Conservation (phyloP, 257 asterid species). For the Knoxia roxburghii region DNA sequence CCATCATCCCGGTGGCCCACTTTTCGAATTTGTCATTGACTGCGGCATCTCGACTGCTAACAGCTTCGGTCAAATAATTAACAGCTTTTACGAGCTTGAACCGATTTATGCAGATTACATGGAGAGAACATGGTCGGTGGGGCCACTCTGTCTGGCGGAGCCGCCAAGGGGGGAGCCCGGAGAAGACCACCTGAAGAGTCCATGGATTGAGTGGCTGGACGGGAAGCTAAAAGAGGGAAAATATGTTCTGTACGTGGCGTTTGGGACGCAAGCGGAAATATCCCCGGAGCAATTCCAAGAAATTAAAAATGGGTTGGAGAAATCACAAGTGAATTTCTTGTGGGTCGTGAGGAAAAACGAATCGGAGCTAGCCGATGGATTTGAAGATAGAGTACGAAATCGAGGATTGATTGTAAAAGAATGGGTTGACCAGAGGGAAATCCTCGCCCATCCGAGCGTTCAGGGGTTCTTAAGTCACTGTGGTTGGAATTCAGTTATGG, state of each 20-base stretch:
- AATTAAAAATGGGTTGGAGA: constrained; percentile 44
- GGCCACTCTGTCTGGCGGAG: constrained; percentile 52
- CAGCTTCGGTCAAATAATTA: constrained; percentile 50
- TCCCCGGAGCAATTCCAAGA: constrained; percentile 42
- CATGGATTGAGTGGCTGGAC: constrained; percentile 63
- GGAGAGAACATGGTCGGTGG: constrained; percentile 35
- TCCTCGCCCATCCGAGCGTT: constrained; percentile 42
- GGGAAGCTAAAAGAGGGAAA: constrained; percentile 20
- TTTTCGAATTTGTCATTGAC: constrained; percentile 28
- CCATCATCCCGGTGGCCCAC: constrained; percentile 32
- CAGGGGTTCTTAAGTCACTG: constrained; percentile 68
- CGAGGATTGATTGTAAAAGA: constrained; percentile 53
- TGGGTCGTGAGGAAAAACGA: constrained; percentile 48
- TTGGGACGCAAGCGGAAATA: constrained; percentile 67
- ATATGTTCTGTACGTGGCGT: constrained; percentile 56
- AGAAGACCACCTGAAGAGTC: background rate
- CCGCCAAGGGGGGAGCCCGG: background rate
- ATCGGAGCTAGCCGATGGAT: constrained; percentile 11
- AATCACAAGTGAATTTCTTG: constrained; percentile 39
- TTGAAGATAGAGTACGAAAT: constrained; percentile 29
- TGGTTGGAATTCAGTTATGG: constrained; percentile 70
- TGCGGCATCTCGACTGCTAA: background rate
- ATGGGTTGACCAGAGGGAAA: constrained; percentile 66
- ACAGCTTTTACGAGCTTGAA: constrained; percentile 60
- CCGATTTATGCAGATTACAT: constrained; percentile 20